Conservation (phyloP, 2,329 filamentous ascomycete genomes). For the Curvularia eragrostidis region DNA sequence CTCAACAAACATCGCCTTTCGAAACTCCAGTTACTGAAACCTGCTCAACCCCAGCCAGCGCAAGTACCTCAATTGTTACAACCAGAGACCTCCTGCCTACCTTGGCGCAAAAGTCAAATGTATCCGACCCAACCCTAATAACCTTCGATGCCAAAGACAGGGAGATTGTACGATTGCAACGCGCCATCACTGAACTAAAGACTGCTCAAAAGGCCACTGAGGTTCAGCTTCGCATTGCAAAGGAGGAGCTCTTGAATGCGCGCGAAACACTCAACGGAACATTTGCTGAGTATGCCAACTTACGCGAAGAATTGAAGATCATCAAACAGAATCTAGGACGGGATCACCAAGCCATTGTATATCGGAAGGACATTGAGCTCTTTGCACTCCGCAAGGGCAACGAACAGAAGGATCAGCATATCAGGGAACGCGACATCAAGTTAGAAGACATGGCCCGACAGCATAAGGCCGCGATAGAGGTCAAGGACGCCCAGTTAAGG, state of each 20-base stretch:
- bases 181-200: constrained; percentile 34
- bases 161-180: constrained; percentile 40
- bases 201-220: constrained; percentile 39
- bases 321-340: constrained; percentile 40
- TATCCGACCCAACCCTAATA: constrained; percentile 11
- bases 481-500: constrained; percentile 41
- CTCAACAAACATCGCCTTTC: constrained; percentile 24
- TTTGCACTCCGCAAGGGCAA: constrained; percentile 47
- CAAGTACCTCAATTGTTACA: constrained; percentile 21
- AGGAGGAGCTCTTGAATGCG: constrained; percentile 38
- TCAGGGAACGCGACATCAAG: constrained; percentile 40
- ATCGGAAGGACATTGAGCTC: constrained; percentile 48
- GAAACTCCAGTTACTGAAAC: constrained; percentile 38
- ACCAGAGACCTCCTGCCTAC: constrained; percentile 10
- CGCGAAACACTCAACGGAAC: constrained; percentile 40
- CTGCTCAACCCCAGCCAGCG: constrained; percentile 25
- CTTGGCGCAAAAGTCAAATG: constrained; percentile 13
- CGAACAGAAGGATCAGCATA: constrained; percentile 44
- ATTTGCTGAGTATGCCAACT: constrained; percentile 36
- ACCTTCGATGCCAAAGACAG: constrained; percentile 31
- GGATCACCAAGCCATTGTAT: constrained; percentile 44
- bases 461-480: constrained; percentile 36
- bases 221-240: constrained; percentile 31
- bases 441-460: constrained; percentile 36
- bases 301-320: constrained; percentile 42